These are phyloP conservation scores for Claviceps cyperi DNA, from an alignment of 2,329 filamentous ascomycete species.

Conservation along the genomic window DNA sequence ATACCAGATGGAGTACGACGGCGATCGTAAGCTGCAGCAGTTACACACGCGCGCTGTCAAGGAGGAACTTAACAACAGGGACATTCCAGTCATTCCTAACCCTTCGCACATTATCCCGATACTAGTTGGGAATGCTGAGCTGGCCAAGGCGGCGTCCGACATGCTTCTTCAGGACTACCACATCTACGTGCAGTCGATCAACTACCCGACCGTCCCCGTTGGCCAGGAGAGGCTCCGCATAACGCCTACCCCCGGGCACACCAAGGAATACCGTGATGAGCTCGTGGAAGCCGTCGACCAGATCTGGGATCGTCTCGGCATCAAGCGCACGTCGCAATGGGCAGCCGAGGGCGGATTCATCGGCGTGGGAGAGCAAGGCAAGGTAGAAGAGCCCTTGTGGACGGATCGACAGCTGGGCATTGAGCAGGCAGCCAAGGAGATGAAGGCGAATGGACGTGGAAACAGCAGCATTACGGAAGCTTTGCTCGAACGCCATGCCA, in stretches of 20 bases:
- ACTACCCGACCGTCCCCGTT: conserved; percentile 94
- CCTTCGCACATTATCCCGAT: conserved; percentile 92
- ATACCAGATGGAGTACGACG: conserved; percentile 75
- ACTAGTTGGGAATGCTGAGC: conserved; percentile 82
- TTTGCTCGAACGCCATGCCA: conserved; percentile 41
- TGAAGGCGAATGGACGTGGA: conserved; percentile 31
- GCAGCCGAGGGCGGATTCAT: conserved; percentile 83
- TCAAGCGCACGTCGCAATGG: conserved; percentile 92
- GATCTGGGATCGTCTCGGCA: conserved; percentile 77
- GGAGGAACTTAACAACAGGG: conserved; percentile 57
- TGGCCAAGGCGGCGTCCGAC: conserved; percentile 85
- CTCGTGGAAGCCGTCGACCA: conserved; percentile 71
- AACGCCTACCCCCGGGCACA: conserved; percentile 89
- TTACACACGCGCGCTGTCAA: conserved; percentile 93
- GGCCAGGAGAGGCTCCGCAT: conserved; percentile 95
- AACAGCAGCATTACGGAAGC: conserved; percentile 36
- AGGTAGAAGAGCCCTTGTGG: conserved; percentile 64
- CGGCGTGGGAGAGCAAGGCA: conserved; percentile 66
- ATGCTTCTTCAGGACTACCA: conserved; percentile 77
- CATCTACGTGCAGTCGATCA: conserved; percentile 98
- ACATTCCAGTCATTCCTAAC: conserved; percentile 96
- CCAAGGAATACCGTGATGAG: conserved; percentile 69
- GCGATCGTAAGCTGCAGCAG: conserved; percentile 85
- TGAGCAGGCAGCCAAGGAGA: conserved; percentile 47
- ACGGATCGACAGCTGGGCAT: conserved; percentile 77